Evolutionary conservation across 257 asterid genomes (phyloP).

Genomic region (Solanum pinnatisectum): DNA sequence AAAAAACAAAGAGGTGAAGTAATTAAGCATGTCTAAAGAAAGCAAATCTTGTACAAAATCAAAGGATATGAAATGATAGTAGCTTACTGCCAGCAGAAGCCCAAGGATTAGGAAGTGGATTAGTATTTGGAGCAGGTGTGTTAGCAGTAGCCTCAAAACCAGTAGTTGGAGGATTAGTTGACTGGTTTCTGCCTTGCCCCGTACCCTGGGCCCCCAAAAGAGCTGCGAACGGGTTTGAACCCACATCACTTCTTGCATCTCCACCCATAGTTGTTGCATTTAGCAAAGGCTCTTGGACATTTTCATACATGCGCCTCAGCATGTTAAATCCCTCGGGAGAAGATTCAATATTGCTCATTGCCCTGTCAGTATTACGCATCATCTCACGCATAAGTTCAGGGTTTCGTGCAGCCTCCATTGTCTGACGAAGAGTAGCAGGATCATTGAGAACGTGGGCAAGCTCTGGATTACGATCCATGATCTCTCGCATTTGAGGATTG

Average conservation of each 20-base stretch:
- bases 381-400: constrained; percentile 67
- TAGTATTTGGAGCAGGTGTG: constrained; percentile 47
- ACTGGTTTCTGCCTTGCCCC: constrained; percentile 13
- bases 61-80: not conserved
- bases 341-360: constrained; percentile 55
- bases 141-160: constrained; percentile 18
- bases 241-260: constrained; percentile 25
- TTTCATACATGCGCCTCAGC: constrained; percentile 61
- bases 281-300: constrained; percentile 52
- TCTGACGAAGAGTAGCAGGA: constrained; percentile 50
- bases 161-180: constrained; percentile 17
- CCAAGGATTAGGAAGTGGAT: constrained; percentile 68
- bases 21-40: not conserved
- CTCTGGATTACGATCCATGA: constrained; percentile 51
- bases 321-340: constrained; percentile 62
- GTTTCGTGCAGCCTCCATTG: constrained; percentile 59
- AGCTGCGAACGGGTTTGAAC: constrained; percentile 45
- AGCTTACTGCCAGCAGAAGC: constrained; percentile 34
- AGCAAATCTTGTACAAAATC: not conserved
- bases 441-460: constrained; percentile 50
- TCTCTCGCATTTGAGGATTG: constrained; percentile 63
- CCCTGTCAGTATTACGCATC: constrained; percentile 62
- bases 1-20: not conserved
- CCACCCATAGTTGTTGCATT: constrained; percentile 49
- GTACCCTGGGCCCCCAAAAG: constrained; percentile 38